A percentile compares a stretch with the other conserved stretches of the same genome.
Conservation (phyloP, 768 basidiomycete species). For the Tylopilus plumbeoviolaceoides region DNA sequence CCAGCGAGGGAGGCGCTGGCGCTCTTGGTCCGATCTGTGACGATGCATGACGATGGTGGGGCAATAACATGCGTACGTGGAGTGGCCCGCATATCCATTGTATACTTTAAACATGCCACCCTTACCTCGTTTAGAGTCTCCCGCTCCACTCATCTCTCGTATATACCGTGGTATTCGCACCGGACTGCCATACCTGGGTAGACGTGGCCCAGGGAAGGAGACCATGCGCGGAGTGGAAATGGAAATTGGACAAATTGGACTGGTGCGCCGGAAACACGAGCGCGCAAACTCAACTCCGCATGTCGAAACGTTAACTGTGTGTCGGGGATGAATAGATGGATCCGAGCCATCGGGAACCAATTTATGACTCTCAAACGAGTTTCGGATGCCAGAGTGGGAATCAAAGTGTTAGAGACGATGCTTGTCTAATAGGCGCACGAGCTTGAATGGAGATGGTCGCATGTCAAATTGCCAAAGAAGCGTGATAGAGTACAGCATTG, state of each 20-base stretch:
- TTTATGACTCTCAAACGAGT: background rate
- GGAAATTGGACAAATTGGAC: background rate
- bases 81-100: too few species aligned
- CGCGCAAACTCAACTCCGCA: constrained; percentile 7
- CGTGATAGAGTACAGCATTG: constrained; percentile 21
- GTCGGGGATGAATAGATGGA: constrained; percentile 1
- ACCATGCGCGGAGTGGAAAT: constrained; percentile 10
- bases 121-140: background rate
- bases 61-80: background rate
- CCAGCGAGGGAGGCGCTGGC: background rate
- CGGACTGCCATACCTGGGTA: constrained; percentile 10
- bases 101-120: background rate
- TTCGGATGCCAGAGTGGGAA: background rate
- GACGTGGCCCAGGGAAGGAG: background rate
- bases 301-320: constrained; percentile 10
- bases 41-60: background rate
- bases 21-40: background rate
- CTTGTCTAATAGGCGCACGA: background rate
- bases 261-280: background rate
- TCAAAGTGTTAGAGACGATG: constrained; percentile 4
- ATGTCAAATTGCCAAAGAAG: constrained; percentile 16
- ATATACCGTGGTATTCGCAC: constrained; percentile 5
- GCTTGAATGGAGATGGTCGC: constrained; percentile 1
- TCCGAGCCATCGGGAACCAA: constrained; percentile 9
- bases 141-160: background rate